A percentile compares a stretch with the other conserved stretches of the same genome.
These are phyloP conservation scores for Russula brevipes DNA, from an alignment of 768 basidiomycete genomes.

Conservation along the genomic window DNA sequence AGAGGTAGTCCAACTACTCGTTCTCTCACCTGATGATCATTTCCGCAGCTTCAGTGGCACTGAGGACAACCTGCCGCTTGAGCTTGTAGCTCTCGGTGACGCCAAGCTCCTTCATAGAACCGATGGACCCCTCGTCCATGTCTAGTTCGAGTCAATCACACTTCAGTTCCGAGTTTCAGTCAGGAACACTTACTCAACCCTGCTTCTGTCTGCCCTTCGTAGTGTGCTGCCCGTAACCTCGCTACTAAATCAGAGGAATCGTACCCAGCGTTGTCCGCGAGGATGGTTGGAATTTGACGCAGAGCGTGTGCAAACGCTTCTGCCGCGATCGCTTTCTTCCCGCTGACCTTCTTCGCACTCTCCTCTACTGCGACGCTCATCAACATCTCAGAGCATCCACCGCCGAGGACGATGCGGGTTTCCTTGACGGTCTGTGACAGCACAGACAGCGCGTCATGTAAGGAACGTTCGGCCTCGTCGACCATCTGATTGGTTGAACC, in stretches of 20 bases:
- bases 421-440: slow-evolving; percentile 97
- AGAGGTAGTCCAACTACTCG: background rate
- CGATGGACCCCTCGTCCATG: slow-evolving; percentile 82
- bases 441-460: slow-evolving; percentile 96
- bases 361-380: slow-evolving; percentile 96
- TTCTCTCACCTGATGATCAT: slow-evolving; percentile 87
- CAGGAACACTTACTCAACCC: slow-evolving; percentile 65
- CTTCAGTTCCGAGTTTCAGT: slow-evolving; percentile 1
- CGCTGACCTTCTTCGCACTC: slow-evolving; percentile 73
- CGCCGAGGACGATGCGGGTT: slow-evolving; percentile 89
- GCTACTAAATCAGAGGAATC: slow-evolving; percentile 96
- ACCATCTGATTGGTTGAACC: slow-evolving; percentile 99
- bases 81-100: slow-evolving; percentile 97
- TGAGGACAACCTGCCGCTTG: slow-evolving; percentile 90
- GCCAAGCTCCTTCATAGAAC: slow-evolving; percentile 82
- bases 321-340: slow-evolving; percentile 93
- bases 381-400: slow-evolving; percentile 97
- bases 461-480: slow-evolving; percentile 95
- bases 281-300: slow-evolving; percentile 91
- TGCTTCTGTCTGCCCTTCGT: slow-evolving; percentile 78
- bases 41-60: slow-evolving; percentile 94
- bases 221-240: slow-evolving; percentile 87
- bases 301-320: slow-evolving; percentile 89
- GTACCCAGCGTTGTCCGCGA: slow-evolving; percentile 96
- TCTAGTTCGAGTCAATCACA: slow-evolving; percentile 42